These are phyloP conservation scores for Phytophthora fragariaefolia DNA, from an alignment of 352 stramenopile genomes.

Conservation along the genomic window DNA sequence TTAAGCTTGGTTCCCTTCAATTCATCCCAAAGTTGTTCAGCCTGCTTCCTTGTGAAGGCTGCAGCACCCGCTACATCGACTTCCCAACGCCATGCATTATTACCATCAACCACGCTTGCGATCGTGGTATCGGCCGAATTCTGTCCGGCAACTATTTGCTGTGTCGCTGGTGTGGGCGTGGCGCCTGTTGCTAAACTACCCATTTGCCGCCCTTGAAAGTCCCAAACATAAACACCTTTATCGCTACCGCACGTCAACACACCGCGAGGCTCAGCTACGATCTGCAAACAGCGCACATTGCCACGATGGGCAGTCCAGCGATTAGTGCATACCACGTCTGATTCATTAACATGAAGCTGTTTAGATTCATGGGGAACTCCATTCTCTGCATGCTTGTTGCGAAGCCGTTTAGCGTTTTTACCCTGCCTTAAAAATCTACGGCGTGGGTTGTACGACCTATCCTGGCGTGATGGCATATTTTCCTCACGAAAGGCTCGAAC, in stretches of 20 bases:
- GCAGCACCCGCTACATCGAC: slow-evolving; percentile 50
- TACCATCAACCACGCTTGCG: background rate
- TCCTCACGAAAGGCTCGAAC: slow-evolving; percentile 63
- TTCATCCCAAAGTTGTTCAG: slow-evolving; percentile 59
- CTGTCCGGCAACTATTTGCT: slow-evolving; percentile 5
- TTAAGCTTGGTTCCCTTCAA: slow-evolving; percentile 65
- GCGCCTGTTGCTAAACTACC: slow-evolving; percentile 41
- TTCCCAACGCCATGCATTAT: slow-evolving; percentile 50
- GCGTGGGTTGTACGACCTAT: slow-evolving; percentile 74
- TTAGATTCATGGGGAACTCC: slow-evolving; percentile 17
- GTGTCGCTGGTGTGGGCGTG: slow-evolving; percentile 3
- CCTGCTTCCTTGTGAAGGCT: slow-evolving; percentile 53
- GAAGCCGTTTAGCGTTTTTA: slow-evolving; percentile 64
- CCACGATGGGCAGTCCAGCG: slow-evolving; percentile 66
- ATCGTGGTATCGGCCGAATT: background rate
- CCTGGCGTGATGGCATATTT: slow-evolving; percentile 59
- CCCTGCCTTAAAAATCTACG: slow-evolving; percentile 72
- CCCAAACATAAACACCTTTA: slow-evolving; percentile 67
- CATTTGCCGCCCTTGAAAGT: slow-evolving; percentile 48
- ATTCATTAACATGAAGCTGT: slow-evolving; percentile 29
- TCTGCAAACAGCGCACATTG: slow-evolving; percentile 52
- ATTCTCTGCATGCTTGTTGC: slow-evolving; percentile 31
- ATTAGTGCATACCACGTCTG: slow-evolving; percentile 48
- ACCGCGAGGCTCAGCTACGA: slow-evolving; percentile 64
- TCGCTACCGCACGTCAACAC: slow-evolving; percentile 75